Percentiles rank a stretch among this genome's conserved stretches.
These are phyloP conservation scores for Tardiomyces digboiensis DNA, from an alignment of 1,139 yeast genomes.

Conservation along the genomic window DNA sequence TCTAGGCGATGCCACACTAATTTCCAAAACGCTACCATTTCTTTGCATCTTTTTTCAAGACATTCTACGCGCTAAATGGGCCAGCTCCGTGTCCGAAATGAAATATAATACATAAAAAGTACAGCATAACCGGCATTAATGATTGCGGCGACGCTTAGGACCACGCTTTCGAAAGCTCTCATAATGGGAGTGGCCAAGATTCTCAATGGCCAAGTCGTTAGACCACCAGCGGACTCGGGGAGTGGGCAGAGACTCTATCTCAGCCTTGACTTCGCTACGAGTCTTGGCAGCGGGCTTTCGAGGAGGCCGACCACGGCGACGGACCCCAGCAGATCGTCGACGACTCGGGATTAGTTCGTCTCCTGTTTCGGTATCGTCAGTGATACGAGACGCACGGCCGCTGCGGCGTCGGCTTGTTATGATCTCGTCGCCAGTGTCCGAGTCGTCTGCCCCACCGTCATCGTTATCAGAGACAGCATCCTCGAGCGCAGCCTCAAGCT, in stretches of 20 bases:
- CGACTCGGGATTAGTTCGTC: background rate
- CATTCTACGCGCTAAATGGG: too few relatives aligned
- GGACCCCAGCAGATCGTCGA: background rate
- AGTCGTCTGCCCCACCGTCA: slow-evolving; percentile 5
- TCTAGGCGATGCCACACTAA: slow-evolving; percentile 4
- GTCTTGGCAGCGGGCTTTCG: slow-evolving; percentile 7
- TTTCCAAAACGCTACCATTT: background rate
- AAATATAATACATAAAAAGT: too few relatives aligned
- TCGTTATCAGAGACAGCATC: slow-evolving; percentile 13
- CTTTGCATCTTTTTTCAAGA: background rate
- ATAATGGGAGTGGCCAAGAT: slow-evolving; percentile 19
- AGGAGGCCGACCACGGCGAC: background rate
- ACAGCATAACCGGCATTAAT: too few relatives aligned
- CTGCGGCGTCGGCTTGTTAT: background rate
- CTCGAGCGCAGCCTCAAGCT: slow-evolving; percentile 16
- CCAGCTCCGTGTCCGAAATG: too few relatives aligned
- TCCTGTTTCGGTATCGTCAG: background rate
- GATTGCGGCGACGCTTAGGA: slow-evolving; percentile 9
- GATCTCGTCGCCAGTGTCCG: slow-evolving; percentile 5
- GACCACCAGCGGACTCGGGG: slow-evolving; percentile 13
- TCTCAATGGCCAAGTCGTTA: slow-evolving; percentile 18
- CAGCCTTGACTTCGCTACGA: slow-evolving; percentile 10
- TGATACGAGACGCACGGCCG: background rate
- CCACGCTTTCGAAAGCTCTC: slow-evolving; percentile 9
- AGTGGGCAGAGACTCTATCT: background rate